A percentile compares a stretch with the other conserved stretches of the same genome.
phyloP scores from a whole-genome alignment of 2,329 filamentous ascomycete genomes.

The Aureobasidium uvarum region DNA sequence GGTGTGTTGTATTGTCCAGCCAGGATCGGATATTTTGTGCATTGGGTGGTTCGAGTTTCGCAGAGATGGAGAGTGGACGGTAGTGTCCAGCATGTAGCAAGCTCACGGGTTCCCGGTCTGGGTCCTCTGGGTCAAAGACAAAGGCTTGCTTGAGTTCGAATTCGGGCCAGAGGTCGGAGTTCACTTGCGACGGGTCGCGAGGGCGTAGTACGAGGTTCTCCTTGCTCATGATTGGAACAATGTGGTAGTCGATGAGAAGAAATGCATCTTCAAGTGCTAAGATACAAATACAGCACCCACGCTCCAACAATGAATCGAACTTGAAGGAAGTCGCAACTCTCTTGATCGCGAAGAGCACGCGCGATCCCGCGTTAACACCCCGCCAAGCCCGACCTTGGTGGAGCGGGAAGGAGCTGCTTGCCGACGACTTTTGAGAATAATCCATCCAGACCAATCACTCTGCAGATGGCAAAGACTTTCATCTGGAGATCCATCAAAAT shows the following conservation, averaged over 20 bases:
- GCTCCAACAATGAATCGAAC: neutral
- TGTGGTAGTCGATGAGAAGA: neutral
- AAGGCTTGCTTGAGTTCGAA: slow-evolving; percentile 62
- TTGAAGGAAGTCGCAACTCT: neutral
- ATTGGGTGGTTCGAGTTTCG: slow-evolving; percentile 55
- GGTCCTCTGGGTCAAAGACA: slow-evolving; percentile 54
- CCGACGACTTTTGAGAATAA: neutral
- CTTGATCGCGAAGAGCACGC: slow-evolving; percentile 1
- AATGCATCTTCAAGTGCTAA: neutral
- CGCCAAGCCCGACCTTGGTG: slow-evolving; percentile 16
- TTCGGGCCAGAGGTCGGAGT: slow-evolving; percentile 56
- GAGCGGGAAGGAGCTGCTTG: neutral
- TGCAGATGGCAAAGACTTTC: slow-evolving; percentile 25
- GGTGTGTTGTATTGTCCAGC: slow-evolving; percentile 18
- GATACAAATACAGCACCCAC: neutral
- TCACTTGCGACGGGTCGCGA: slow-evolving; percentile 41
- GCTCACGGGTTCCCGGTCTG: slow-evolving; percentile 53
- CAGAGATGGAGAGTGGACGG: slow-evolving; percentile 62
- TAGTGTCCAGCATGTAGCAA: slow-evolving; percentile 60
- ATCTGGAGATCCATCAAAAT: slow-evolving; percentile 31
- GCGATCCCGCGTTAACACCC: slow-evolving; percentile 32
- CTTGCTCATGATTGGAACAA: slow-evolving; percentile 26
- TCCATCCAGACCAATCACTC: neutral
- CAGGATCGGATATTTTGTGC: slow-evolving; percentile 40
- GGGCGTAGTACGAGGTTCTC: slow-evolving; percentile 44